A percentile compares a stretch with the other conserved stretches of the same genome.
Evolutionary conservation across 1,284 basidiomycete species (phyloP).

Genomic region (Cystobasidiaceae sp.): DNA sequence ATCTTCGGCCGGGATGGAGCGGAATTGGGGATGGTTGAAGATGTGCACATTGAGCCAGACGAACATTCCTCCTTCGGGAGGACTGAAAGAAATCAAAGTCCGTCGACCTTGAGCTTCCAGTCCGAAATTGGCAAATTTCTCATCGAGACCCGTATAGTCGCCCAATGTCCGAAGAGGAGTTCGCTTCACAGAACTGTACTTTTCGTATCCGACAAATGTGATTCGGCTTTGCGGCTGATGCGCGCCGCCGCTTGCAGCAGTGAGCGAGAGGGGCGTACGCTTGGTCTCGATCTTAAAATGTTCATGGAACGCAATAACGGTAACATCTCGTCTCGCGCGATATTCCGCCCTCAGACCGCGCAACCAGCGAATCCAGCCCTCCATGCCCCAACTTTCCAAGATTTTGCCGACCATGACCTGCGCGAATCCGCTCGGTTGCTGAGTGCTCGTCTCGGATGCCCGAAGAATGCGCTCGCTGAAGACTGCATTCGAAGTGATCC

Average conservation of each 20-base stretch:
- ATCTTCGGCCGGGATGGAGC: conserved; percentile 32
- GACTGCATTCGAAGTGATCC: conserved; percentile 59
- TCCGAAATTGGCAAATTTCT: conserved; percentile 18
- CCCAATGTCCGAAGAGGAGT: conserved; percentile 33
- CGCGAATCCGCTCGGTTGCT: conserved; percentile 67
- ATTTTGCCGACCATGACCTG: conserved; percentile 61
- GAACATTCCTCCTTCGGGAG: conserved; percentile 42
- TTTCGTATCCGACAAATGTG: conserved; percentile 24
- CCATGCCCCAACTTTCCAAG: conserved; percentile 60
- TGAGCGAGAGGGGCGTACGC: neutral
- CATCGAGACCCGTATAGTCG: no score
- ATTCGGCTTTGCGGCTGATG: neutral
- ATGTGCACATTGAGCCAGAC: conserved; percentile 55
- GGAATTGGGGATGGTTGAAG: conserved; percentile 55
- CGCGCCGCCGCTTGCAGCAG: neutral
- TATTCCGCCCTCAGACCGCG: conserved; percentile 58
- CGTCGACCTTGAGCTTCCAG: conserved; percentile 15
- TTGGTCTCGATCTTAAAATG: conserved; percentile 26
- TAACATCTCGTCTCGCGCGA: conserved; percentile 28
- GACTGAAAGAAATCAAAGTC: conserved; percentile 37
- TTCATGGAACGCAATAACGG: conserved; percentile 16
- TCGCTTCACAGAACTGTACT: conserved; percentile 24
- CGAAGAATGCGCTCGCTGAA: conserved; percentile 71
- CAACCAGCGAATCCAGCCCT: conserved; percentile 72
- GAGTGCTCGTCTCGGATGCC: conserved; percentile 64